Conservation (phyloP, 352 stramenopile species). For the Phytopythium cucurbitacearum region DNA sequence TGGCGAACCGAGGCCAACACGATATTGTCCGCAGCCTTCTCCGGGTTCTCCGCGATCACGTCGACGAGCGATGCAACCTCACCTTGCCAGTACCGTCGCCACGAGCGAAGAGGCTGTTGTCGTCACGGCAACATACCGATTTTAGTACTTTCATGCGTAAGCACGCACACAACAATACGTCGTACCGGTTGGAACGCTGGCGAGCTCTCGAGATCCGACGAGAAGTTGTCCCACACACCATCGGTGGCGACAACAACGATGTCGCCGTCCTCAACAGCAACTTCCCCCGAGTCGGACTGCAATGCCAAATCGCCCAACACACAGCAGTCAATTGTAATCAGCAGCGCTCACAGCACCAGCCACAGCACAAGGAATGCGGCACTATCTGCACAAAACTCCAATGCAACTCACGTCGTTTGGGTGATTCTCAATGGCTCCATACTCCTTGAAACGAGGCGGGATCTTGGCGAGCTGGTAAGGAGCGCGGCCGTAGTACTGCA, state of each 20-base stretch:
- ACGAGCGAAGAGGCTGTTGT: conserved; percentile 50
- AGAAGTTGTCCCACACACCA: conserved; percentile 83
- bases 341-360: neutral
- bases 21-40: conserved; percentile 56
- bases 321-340: neutral
- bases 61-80: conserved; percentile 57
- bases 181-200: conserved; percentile 56
- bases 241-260: conserved; percentile 78
- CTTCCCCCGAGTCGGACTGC: conserved; percentile 63
- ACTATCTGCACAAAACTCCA: neutral
- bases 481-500: conserved; percentile 62
- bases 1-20: conserved; percentile 66
- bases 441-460: conserved; percentile 61
- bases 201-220: conserved; percentile 39
- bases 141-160: neutral
- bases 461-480: conserved; percentile 80
- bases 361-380: neutral
- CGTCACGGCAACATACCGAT: neutral
- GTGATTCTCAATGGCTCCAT: conserved; percentile 76
- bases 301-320: conserved; percentile 1
- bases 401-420: conserved; percentile 50
- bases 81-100: conserved; percentile 55
- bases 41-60: conserved; percentile 38
- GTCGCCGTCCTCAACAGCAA: conserved; percentile 71
- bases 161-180: neutral